phyloP scores from a whole-genome alignment of 345 rosid species.

The Mercurialis annua region DNA sequence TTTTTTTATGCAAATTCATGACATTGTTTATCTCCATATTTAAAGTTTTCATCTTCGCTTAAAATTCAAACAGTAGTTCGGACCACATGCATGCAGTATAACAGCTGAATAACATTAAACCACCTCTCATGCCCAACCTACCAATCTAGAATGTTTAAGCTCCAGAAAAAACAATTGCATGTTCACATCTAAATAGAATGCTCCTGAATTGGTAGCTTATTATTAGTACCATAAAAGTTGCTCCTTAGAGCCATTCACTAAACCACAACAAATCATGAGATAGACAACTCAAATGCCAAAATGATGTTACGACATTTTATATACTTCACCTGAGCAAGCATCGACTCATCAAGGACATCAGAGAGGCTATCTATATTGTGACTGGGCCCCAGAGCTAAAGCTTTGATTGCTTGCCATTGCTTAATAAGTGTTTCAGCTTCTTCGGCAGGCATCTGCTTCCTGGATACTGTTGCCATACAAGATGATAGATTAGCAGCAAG shows the following conservation, averaged over 20 bases:
- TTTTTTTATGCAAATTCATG: not conserved
- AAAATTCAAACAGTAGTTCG: not conserved
- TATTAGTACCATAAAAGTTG: not conserved
- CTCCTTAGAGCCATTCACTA: not conserved
- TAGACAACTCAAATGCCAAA: not conserved
- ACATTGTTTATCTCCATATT: not conserved
- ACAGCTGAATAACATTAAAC: not conserved
- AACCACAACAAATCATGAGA: not conserved
- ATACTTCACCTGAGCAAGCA: conserved; percentile 77
- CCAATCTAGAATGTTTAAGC: not conserved
- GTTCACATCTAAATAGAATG: not conserved
- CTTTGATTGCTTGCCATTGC: conserved; percentile 89
- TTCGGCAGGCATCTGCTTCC: conserved; percentile 66
- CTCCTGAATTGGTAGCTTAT: not conserved
- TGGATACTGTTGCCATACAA: conserved; percentile 31
- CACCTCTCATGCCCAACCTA: not conserved
- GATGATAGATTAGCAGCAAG: conserved; percentile 48
- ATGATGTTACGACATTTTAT: not conserved
- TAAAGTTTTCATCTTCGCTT: not conserved
- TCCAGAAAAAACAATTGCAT: not conserved
- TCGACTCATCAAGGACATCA: conserved; percentile 80
- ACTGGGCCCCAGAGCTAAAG: conserved; percentile 83
- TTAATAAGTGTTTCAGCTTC: conserved; percentile 88
- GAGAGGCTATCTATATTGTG: conserved; percentile 61
- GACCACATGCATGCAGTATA: not conserved